Percentiles rank a stretch among this genome's conserved stretches.
Conservation (phyloP, 495 filamentous ascomycete species). For the Tuber aestivum region DNA sequence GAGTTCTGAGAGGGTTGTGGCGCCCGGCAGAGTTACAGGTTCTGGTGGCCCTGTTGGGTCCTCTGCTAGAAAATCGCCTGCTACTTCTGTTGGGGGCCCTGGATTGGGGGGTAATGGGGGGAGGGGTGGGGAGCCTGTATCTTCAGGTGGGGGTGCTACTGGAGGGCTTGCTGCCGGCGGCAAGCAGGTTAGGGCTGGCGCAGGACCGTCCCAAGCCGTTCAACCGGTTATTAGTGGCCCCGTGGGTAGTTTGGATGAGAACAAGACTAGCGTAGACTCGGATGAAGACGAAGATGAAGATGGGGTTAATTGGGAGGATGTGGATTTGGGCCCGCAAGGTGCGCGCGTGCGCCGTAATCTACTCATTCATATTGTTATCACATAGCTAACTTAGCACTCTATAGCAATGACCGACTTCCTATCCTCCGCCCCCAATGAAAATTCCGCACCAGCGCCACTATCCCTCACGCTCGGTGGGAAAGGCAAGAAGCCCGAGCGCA, state of each 20-base stretch:
- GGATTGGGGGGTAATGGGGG: background rate
- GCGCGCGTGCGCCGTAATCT: slow-evolving; percentile 11
- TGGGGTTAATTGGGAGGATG: slow-evolving; percentile 68
- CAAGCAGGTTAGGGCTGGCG: background rate
- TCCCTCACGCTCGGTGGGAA: slow-evolving; percentile 26
- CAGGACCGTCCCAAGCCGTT: background rate
- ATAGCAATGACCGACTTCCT: slow-evolving; percentile 32
- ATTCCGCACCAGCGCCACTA: slow-evolving; percentile 8
- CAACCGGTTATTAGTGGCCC: background rate
- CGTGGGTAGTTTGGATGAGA: slow-evolving; percentile 23
- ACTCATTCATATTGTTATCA: slow-evolving; percentile 13
- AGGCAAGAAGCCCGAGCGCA: slow-evolving; percentile 40
- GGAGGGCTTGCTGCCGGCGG: background rate
- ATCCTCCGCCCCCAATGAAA: slow-evolving; percentile 28
- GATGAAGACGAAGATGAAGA: slow-evolving; percentile 47
- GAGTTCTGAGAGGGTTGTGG: background rate
- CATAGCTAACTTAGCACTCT: slow-evolving; percentile 26
- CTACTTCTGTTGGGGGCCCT: background rate
- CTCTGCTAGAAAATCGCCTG: background rate
- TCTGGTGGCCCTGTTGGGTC: background rate
- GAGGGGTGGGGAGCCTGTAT: background rate
- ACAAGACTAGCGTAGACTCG: slow-evolving; percentile 11
- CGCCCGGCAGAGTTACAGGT: background rate
- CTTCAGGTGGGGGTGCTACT: background rate
- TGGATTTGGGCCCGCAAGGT: slow-evolving; percentile 48